Percentiles rank a stretch among this genome's conserved stretches.
Evolutionary conservation across 768 basidiomycete genomes (phyloP).

Genomic region (Vararia minispora): DNA sequence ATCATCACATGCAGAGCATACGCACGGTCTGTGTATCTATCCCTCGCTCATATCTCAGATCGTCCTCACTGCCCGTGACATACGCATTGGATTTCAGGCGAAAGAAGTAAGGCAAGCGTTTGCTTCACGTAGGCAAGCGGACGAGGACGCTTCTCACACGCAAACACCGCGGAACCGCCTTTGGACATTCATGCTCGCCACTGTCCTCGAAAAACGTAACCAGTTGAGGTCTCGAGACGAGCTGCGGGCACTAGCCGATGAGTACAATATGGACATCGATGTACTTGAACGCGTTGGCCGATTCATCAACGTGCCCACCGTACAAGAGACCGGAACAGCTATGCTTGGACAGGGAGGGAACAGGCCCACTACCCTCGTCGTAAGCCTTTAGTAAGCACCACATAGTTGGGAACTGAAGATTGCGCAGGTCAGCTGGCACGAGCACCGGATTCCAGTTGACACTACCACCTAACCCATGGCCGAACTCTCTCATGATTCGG

Average conservation of each 20-base stretch:
- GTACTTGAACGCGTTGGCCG: slow-evolving; percentile 41
- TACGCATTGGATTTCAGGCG: slow-evolving; percentile 15
- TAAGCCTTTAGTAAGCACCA: too few relatives aligned
- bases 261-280: slow-evolving; percentile 42
- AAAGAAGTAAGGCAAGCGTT: slow-evolving; percentile 34
- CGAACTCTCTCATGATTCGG: too few relatives aligned
- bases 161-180: slow-evolving; percentile 40
- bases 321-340: slow-evolving; percentile 28
- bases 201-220: slow-evolving; percentile 58
- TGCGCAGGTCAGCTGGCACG: too few relatives aligned
- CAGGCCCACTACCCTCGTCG: too few relatives aligned
- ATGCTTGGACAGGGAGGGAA: too few relatives aligned
- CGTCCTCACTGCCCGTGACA: not conserved
- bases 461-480: not conserved
- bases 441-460: too few relatives aligned
- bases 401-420: too few relatives aligned
- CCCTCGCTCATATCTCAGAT: not conserved
- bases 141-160: slow-evolving; percentile 36
- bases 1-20: slow-evolving; percentile 46
- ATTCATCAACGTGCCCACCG: slow-evolving; percentile 55
- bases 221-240: slow-evolving; percentile 27
- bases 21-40: slow-evolving; percentile 29
- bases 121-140: slow-evolving; percentile 42
- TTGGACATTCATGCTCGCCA: slow-evolving; percentile 37
- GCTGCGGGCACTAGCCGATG: slow-evolving; percentile 37